Evolutionary conservation across 2,329 filamentous ascomycete species (phyloP).

Genomic region (Epichloe festucae): DNA sequence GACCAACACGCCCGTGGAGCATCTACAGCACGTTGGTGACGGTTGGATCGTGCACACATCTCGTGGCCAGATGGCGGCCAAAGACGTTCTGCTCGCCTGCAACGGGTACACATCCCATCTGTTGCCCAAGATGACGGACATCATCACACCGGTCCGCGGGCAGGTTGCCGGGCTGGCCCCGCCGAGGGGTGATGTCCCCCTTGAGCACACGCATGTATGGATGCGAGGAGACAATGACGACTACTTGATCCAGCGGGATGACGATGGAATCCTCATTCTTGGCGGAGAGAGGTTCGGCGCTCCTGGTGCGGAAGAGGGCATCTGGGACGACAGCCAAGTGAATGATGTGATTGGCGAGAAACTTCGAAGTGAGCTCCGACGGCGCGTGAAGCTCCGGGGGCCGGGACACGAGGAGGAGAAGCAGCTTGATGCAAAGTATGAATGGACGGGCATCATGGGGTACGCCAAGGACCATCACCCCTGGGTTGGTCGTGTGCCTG

Average conservation of each 20-base stretch:
- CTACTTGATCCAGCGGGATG: slow-evolving; percentile 60
- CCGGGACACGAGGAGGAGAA: slow-evolving; percentile 24
- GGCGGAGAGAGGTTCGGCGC: slow-evolving; percentile 55
- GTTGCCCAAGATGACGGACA: slow-evolving; percentile 51
- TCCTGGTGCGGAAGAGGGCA: slow-evolving; percentile 31
- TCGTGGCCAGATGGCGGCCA: slow-evolving; percentile 52
- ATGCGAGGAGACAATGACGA: slow-evolving; percentile 43
- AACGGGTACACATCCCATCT: slow-evolving; percentile 76
- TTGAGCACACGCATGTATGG: slow-evolving; percentile 53
- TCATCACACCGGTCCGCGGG: slow-evolving; percentile 67
- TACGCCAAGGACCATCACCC: slow-evolving; percentile 55
- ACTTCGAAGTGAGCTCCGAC: slow-evolving; percentile 33
- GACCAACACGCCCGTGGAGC: slow-evolving; percentile 54
- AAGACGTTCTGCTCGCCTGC: slow-evolving; percentile 60
- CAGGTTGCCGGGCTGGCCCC: slow-evolving; percentile 57
- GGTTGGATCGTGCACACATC: slow-evolving; percentile 53
- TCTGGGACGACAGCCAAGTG: slow-evolving; percentile 45
- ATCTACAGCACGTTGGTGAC: slow-evolving; percentile 24
- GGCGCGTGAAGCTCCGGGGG: slow-evolving; percentile 28
- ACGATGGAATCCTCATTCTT: slow-evolving; percentile 47
- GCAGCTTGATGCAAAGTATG: slow-evolving; percentile 39
- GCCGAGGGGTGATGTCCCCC: slow-evolving; percentile 24
- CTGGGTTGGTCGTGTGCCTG: slow-evolving; percentile 58
- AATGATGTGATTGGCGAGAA: slow-evolving; percentile 43
- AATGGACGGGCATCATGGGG: slow-evolving; percentile 76